Conservation (phyloP, 2,329 filamentous ascomycete genomes). For the Aspergillus cejpii region DNA sequence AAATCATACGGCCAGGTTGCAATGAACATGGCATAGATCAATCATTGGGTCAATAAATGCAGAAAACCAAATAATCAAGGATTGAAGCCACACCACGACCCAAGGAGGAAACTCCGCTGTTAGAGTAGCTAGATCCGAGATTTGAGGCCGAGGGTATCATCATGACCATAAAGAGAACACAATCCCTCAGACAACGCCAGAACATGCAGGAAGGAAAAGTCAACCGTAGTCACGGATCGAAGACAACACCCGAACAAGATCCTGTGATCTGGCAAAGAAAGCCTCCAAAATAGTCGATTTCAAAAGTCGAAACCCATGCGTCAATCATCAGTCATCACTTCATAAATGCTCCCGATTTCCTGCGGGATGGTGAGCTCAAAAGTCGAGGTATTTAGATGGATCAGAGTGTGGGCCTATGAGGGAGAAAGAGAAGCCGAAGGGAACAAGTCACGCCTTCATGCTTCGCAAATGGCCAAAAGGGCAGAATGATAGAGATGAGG, state of each 20-base stretch:
- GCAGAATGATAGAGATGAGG: no score
- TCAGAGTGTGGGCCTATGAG: slow-evolving; percentile 7
- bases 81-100: slow-evolving; percentile 22
- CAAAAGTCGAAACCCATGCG: slow-evolving; percentile 24
- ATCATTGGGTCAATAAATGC: not conserved
- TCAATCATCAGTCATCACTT: slow-evolving; percentile 37
- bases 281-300: slow-evolving; percentile 12
- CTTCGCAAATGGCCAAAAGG: no score
- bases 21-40: not conserved
- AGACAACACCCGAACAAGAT: slow-evolving; percentile 4
- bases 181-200: slow-evolving; percentile 25
- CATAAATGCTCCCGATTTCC: slow-evolving; percentile 23
- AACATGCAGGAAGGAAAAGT: slow-evolving; percentile 22
- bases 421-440: slow-evolving; percentile 10
- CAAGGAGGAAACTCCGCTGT: slow-evolving; percentile 20
- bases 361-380: slow-evolving; percentile 10
- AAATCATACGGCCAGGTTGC: slow-evolving; percentile 1
- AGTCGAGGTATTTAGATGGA: slow-evolving; percentile 3
- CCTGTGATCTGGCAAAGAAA: not conserved
- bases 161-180: slow-evolving; percentile 30
- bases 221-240: slow-evolving; percentile 1
- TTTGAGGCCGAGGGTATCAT: slow-evolving; percentile 30
- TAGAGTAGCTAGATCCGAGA: slow-evolving; percentile 19
- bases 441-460: not conserved
- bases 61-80: not conserved